A percentile compares a stretch with the other conserved stretches of the same genome.
Conservation (phyloP, 2,329 filamentous ascomycete species). For the Colletotrichum cuscutae region DNA sequence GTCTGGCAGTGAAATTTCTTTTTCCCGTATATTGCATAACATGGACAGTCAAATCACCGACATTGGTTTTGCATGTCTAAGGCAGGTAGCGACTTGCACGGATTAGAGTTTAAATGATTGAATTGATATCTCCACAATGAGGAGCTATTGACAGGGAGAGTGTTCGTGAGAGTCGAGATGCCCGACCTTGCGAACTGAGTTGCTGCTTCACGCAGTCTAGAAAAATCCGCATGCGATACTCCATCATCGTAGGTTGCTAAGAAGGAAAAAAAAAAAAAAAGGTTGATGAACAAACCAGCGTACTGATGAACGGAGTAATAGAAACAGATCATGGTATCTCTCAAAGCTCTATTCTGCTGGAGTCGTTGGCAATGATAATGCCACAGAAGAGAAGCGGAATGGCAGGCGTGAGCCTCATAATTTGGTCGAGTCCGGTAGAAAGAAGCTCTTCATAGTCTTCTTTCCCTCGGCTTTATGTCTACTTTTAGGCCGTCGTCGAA, state of each 20-base stretch:
- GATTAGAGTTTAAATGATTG: slow-evolving; percentile 17
- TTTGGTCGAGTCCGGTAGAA: neutral
- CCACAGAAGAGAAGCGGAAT: slow-evolving; percentile 5
- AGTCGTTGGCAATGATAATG: neutral
- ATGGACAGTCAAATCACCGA: neutral
- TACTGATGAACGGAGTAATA: neutral
- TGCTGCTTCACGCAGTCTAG: slow-evolving; percentile 10
- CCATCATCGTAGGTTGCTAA: neutral
- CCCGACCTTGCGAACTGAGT: neutral
- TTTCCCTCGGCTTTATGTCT: neutral
- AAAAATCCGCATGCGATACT: slow-evolving; percentile 17
- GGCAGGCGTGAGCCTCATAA: neutral
- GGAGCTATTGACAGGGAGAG: slow-evolving; percentile 4
- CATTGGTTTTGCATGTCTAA: no score
- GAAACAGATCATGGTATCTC: neutral
- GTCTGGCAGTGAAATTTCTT: neutral
- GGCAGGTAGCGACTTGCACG: neutral
- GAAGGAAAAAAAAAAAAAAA: neutral
- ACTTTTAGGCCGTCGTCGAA: neutral
- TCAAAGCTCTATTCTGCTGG: neutral
- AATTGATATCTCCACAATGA: slow-evolving; percentile 2
- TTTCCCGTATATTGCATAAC: neutral
- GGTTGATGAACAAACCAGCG: neutral
- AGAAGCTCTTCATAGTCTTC: slow-evolving; percentile 2
- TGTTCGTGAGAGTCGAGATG: neutral